A percentile compares a stretch with the other conserved stretches of the same genome.
Evolutionary conservation across 345 rosid species (phyloP).

Genomic region (Kandelia obovata): DNA sequence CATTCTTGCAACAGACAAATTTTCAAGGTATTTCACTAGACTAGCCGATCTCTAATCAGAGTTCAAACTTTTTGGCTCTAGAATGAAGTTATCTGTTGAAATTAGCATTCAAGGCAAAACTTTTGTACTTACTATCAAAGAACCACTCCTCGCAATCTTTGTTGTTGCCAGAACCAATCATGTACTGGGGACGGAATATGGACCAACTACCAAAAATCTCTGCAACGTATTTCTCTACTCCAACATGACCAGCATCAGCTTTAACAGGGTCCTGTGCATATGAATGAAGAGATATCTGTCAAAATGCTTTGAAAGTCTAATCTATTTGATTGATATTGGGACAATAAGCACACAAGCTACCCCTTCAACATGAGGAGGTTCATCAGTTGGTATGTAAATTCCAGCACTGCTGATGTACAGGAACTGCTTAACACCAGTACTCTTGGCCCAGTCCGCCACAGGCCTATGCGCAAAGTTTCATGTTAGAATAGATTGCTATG

Average conservation of each 20-base stretch:
- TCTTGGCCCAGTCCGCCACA: constrained; percentile 85
- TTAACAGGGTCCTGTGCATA: constrained; percentile 67
- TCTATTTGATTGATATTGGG: constrained; percentile 1
- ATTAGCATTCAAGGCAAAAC: not conserved
- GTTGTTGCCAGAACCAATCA: constrained; percentile 97
- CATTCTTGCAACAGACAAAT: too few species aligned
- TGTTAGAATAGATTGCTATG: not conserved
- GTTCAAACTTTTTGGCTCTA: not conserved
- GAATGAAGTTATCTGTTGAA: not conserved
- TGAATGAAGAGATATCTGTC: constrained; percentile 6
- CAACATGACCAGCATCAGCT: constrained; percentile 82
- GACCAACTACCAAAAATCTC: constrained; percentile 66
- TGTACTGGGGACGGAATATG: constrained; percentile 81
- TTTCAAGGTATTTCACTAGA: too few species aligned
- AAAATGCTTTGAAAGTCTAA: not conserved
- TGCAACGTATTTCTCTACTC: constrained; percentile 76
- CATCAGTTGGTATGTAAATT: constrained; percentile 77
- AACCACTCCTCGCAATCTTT: constrained; percentile 99
- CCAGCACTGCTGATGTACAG: constrained; percentile 92
- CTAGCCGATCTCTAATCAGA: too few species aligned
- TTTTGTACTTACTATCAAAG: constrained; percentile 65
- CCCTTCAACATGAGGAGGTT: constrained; percentile 97
- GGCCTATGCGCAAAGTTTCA: constrained; percentile 44
- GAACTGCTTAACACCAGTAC: constrained; percentile 77
- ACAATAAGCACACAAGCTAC: constrained; percentile 26